Base-by-base conservation (phyloP, 345 rosid species). In the Euphorbia tirucalli region DNA sequence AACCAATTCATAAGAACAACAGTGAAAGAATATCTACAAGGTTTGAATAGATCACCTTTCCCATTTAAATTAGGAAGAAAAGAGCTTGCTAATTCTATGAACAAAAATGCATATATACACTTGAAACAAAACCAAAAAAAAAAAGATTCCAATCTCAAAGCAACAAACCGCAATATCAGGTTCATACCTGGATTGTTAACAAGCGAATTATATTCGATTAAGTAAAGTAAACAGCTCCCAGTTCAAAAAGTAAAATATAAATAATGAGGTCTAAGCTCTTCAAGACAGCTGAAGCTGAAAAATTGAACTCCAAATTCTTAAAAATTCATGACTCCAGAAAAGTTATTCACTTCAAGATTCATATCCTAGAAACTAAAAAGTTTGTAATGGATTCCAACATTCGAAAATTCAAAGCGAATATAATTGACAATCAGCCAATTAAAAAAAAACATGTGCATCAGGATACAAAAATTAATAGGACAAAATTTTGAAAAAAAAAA, bases 21-120 rank as follows among this genome's bases (percentile, higher is more conserved):
- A 18, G 13, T 13, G 48, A 5, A 13, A 59, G 28, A 66, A 31
- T 14, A 19, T 18, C 65, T 49, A 32, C 16, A 28, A 30, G 9
- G 66, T 60, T 64, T 35, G 27, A 43, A 69, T 32, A 54, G 58
- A 11, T 27, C n/a, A 41, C 9, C 35, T 55, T 46, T 66, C 25
- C 27, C 50, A 39, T 13, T 28, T 16, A 62, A 37, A 41, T 61
- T 8, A 32, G 43, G 64, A 31, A 21, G 49, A n/a, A 52, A 56
- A 22, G 19, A 56, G 30, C 6, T 7, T 0, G 57, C 19, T 56
- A 1, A 0, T 24, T 56, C 30, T 56, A 56, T 56, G 30, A 56
- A 56, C 30, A 56, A 56, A 25, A 56, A 56, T 52, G 57, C 11
- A 56, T 22, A 4, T 22, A 22, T 8, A 52, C 24, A 52, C 24